phyloP scores from a whole-genome alignment of 148 eudicot species.

The Silene latifolia region DNA sequence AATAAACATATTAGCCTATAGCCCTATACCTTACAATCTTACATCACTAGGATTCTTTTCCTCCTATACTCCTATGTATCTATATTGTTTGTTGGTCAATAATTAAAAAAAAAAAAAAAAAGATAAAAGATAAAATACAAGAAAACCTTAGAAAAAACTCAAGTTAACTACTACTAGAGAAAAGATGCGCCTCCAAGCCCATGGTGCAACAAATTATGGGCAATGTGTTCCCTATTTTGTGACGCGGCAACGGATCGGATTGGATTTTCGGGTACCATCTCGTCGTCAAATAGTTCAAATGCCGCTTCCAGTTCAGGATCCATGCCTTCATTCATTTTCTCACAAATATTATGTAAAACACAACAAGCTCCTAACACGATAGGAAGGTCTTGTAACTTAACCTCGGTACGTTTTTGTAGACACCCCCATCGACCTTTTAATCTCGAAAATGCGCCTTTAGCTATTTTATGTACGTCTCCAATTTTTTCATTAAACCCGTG shows the following conservation, averaged over 20 bases:
- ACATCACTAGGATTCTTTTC: not conserved
- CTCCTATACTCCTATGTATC: not conserved
- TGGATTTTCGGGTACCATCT: conserved; percentile 42
- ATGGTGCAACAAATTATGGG: conserved; percentile 67
- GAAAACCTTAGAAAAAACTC: not conserved
- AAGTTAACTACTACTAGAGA: conserved; percentile 13
- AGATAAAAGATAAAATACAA: not conserved
- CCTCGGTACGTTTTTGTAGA: conserved; percentile 72
- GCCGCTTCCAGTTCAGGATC: conserved; percentile 25
- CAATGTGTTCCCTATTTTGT: conserved; percentile 65
- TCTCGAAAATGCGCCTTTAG: conserved; percentile 47
- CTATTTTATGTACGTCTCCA: conserved; percentile 40
- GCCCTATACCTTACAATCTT: too few species aligned
- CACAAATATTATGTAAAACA: conserved; percentile 70
- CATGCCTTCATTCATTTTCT: conserved; percentile 42
- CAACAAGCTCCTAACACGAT: conserved; percentile 69
- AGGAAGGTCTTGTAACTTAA: conserved; percentile 66
- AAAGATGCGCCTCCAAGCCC: conserved; percentile 35
- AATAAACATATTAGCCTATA: too few species aligned
- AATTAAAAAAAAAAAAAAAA: not conserved
- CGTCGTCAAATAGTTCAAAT: conserved; percentile 62
- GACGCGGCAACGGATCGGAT: conserved; percentile 35
- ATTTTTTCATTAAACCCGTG: conserved; percentile 64
- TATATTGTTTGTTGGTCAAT: not conserved
- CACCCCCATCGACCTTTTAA: conserved; percentile 68